Evolutionary conservation across 2,329 filamentous ascomycete genomes (phyloP).

Genomic region (Geosmithia flava): DNA sequence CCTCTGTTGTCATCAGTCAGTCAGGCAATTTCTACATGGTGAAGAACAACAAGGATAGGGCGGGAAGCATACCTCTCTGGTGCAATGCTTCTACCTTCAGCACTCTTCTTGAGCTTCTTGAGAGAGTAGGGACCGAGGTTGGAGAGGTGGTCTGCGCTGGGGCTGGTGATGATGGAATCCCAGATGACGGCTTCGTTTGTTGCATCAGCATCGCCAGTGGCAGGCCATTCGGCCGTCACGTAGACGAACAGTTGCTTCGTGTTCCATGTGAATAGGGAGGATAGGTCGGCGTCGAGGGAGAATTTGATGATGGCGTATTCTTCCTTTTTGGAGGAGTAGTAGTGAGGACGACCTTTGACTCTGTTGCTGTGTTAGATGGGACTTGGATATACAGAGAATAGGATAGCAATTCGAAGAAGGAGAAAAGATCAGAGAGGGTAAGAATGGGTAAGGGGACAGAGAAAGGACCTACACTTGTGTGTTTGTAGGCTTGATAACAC

Average conservation of each 20-base stretch:
- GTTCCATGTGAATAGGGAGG: constrained; percentile 95
- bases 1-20: constrained; percentile 30
- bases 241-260: constrained; percentile 98
- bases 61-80: constrained; percentile 33
- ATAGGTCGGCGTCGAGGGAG: constrained; percentile 82
- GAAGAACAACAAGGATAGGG: too few relatives aligned
- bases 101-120: constrained; percentile 49
- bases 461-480: constrained; percentile 62
- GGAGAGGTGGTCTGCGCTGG: constrained; percentile 48
- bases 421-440: not conserved
- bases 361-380: too few relatives aligned
- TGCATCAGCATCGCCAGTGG: constrained; percentile 11
- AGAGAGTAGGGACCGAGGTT: constrained; percentile 47
- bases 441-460: not conserved
- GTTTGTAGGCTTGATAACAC: constrained; percentile 55
- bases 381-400: too few relatives aligned
- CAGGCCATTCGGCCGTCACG: constrained; percentile 66
- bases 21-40: too few relatives aligned
- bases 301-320: constrained; percentile 95
- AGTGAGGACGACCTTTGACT: constrained; percentile 84
- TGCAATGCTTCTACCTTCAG: constrained; percentile 47
- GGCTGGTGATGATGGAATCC: constrained; percentile 83
- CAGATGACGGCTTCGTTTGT: constrained; percentile 78
- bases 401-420: constrained; percentile 1
- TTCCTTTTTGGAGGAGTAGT: constrained; percentile 85